phyloP scores from a whole-genome alignment of 1,284 basidiomycete species.

The Rhodotorula sp. region DNA sequence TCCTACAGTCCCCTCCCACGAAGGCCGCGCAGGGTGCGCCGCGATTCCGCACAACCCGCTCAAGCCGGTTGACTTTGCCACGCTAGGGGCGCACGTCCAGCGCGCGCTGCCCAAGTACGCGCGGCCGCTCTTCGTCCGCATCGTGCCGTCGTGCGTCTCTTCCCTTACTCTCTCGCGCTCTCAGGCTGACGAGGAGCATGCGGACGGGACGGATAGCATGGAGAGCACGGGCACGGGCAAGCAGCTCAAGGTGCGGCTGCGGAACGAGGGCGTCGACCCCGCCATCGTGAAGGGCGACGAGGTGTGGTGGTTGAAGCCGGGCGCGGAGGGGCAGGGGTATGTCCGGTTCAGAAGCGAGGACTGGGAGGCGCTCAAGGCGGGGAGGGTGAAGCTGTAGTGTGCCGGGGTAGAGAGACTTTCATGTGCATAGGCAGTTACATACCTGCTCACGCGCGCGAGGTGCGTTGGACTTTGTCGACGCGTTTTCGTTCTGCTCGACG shows the following conservation, averaged over 20 bases:
- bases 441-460: no score
- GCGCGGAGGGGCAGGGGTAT: constrained; percentile 17
- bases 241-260: constrained; percentile 48
- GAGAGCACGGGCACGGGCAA: constrained; percentile 50
- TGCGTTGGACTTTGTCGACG: no score
- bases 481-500: no score
- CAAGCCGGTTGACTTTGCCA: constrained; percentile 43
- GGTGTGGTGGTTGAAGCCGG: constrained; percentile 34
- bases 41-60: constrained; percentile 46
- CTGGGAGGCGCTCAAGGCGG: constrained; percentile 23
- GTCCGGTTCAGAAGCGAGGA: constrained; percentile 20
- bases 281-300: constrained; percentile 13
- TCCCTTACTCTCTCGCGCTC: no score
- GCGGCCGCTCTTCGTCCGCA: constrained; percentile 50
- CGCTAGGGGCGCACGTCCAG: constrained; percentile 45
- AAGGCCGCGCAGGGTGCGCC: constrained; percentile 51
- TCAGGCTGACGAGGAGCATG: background rate
- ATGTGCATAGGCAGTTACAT: no score
- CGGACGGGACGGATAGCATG: constrained; percentile 24
- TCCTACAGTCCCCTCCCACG: constrained; percentile 47
- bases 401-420: background rate
- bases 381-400: constrained; percentile 17
- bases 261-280: constrained; percentile 51
- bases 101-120: constrained; percentile 50
- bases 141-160: constrained; percentile 41